Evolutionary conservation across 2,329 filamentous ascomycete species (phyloP).

Genomic region (Didymella pinodella): DNA sequence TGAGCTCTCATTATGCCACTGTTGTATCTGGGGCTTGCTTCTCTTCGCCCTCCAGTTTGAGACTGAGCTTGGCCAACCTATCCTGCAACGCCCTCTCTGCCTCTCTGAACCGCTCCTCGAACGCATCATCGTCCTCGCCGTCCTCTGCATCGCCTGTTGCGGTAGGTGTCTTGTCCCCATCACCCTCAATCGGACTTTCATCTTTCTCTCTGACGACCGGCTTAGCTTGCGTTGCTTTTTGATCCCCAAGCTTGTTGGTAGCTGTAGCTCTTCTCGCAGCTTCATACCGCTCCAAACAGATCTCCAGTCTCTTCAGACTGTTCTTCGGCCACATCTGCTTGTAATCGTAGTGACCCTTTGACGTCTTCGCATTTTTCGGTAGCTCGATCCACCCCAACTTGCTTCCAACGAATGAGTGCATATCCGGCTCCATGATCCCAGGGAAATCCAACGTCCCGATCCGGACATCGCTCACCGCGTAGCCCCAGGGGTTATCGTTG

Average conservation of each 20-base stretch:
- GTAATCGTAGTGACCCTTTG: constrained; percentile 21
- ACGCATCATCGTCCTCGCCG: constrained; percentile 41
- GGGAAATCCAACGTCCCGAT: constrained; percentile 43
- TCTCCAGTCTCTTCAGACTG: constrained; percentile 38
- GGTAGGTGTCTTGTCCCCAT: constrained; percentile 45
- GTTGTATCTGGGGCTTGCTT: not conserved
- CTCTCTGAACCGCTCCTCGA: constrained; percentile 38
- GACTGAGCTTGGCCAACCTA: constrained; percentile 39
- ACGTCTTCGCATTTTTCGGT: constrained; percentile 33
- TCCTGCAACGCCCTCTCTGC: constrained; percentile 40
- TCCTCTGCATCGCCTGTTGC: constrained; percentile 36
- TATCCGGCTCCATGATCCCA: constrained; percentile 41
- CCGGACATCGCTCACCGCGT: constrained; percentile 25
- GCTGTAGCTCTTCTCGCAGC: constrained; percentile 8
- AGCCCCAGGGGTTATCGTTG: constrained; percentile 14
- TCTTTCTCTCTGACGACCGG: constrained; percentile 5
- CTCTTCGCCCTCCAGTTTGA: constrained; percentile 27
- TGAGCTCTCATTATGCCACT: too few species aligned
- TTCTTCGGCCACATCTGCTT: constrained; percentile 37
- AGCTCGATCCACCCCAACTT: constrained; percentile 43
- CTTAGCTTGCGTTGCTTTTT: not conserved
- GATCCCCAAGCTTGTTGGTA: not conserved
- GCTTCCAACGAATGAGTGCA: constrained; percentile 39
- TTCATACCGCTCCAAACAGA: constrained; percentile 22
- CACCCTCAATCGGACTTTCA: constrained; percentile 16